Evolutionary conservation across 2,329 filamentous ascomycete genomes (phyloP), one percentile per base, ranked within the genome.

Genomic region (Colletotrichum australisinense): DNA sequence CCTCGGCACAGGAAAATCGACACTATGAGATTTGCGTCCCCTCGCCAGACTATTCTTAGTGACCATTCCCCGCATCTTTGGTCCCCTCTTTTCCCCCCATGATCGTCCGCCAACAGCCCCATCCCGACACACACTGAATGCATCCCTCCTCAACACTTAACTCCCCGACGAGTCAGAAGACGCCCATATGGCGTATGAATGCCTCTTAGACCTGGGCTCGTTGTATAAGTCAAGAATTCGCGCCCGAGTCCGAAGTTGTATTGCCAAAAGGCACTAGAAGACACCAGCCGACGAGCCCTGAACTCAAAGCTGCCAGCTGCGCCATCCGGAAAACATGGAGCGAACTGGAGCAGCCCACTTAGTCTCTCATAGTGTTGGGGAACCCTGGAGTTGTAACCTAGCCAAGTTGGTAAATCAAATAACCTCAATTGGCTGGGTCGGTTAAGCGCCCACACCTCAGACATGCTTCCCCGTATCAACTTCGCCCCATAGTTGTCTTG

Each of bases 81-180:
- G 22, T 24, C 53, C 22, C 22, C 22, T 58, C 55, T 5, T 42
- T 35, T 32, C 6, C n/a, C 64, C 32, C 12, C n/a, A 63, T 56
- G 53, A 70, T 69, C 65, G 53, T 28, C 70, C 4, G 53, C 26
- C n/a, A 42, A n/a, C 26, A 12, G 66, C 32, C 19, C 26, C 22
- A 26, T 30, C 14, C 30, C 59, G 42, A 56, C 59, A 60, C 26
- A 16, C 22, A 5, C 32, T 49, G 8, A 8, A 49, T 22, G 42
- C 9, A 5, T 12, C 46, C 26, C 46, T 11, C 22, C 22, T 8
- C 24, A 55, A 56, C 8, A 24, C n/a, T 28, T 24, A 32, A 35
- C 16, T 7, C 59, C 19, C 30, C 22, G 30, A n/a, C 30, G 59
- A 69, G 59, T 63, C 59, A 60, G 66, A 22, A 49, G 2, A 5